Evolutionary conservation across 805 yeast genomes (phyloP), one percentile per base, ranked within the genome.

Genomic region (Zygosaccharomyces pseudorouxii): DNA sequence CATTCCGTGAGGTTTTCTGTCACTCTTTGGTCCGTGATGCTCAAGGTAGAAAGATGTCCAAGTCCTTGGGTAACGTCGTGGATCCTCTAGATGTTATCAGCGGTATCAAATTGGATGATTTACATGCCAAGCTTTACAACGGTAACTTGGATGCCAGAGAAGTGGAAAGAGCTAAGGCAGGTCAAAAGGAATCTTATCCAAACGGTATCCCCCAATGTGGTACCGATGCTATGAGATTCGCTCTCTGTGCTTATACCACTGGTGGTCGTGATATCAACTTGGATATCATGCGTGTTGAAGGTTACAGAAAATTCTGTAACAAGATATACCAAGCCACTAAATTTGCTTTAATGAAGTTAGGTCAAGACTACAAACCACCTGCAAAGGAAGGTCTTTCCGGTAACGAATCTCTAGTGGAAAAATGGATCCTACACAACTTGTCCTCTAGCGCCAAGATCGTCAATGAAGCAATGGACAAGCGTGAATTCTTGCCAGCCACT

Each of bases 171-270:
- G 97, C 98, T 23, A 81, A 79, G 60, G 80, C 77, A 38, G 98
- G 98, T 54, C 98, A 93, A 74, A 81, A 77, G 60, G 76, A 80
- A 63, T 83, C 95, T 10, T 92, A 89, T 77, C 99, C 99, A 56
- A 82, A 83, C 59, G 99, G 99, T 75, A 90, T 92, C 58, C 97
- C 98, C 49, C 96, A 93, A 75, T 93, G 99, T 79, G 99, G 99
- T 76, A 90, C 98, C 44, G 99, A 93, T 71, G 99, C 99, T 39
- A 75, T 93, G 74, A 84, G 99, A 75, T 93, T 93, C 68, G 98
- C 99, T 35, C 79, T 92, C 57, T 93, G 98, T 80, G 97, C 97
- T 46, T 93, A 92, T 77, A 86, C 96, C 46, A 92, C 98, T 42
- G 99, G 99, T 74, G 98, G 97, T 61, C 84, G 98, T 73, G 99